phyloP scores from a whole-genome alignment of 2,329 filamentous ascomycete species.

The Cryphonectria japonica region DNA sequence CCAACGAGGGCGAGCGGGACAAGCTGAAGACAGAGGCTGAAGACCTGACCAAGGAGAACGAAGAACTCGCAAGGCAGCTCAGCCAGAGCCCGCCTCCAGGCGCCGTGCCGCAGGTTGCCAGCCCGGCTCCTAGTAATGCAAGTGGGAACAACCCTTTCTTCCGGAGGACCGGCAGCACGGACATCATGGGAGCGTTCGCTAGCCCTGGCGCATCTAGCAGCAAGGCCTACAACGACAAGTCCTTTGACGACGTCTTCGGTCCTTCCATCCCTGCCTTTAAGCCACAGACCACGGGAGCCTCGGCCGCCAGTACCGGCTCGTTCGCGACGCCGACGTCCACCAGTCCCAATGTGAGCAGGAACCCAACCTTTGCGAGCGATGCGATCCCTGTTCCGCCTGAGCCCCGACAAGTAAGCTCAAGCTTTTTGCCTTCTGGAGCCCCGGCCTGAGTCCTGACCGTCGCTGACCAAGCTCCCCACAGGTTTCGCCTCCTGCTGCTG shows the following conservation, averaged over 20 bases:
- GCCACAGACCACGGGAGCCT: conserved; percentile 62
- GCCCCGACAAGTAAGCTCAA: conserved; percentile 77
- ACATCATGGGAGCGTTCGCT: conserved; percentile 60
- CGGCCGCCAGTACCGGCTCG: conserved; percentile 55
- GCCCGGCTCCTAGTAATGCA: conserved; percentile 68
- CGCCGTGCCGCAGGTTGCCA: conserved; percentile 57
- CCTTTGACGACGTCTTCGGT: conserved; percentile 87
- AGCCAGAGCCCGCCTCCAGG: conserved; percentile 55
- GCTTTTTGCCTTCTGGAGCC: conserved; percentile 71
- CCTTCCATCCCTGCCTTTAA: conserved; percentile 67
- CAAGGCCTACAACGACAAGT: conserved; percentile 61
- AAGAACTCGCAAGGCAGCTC: conserved; percentile 59
- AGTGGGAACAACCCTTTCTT: conserved; percentile 97
- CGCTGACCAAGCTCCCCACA: conserved; percentile 27
- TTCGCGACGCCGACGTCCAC: conserved; percentile 57
- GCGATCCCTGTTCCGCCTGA: conserved; percentile 67
- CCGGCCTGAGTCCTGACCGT: conserved; percentile 61
- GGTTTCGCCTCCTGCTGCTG: conserved; percentile 31
- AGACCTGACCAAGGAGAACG: conserved; percentile 65
- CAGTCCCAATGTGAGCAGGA: conserved; percentile 67
- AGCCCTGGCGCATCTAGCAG: conserved; percentile 44
- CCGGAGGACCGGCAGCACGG: conserved; percentile 67
- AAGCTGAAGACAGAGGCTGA: conserved; percentile 82
- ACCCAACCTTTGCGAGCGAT: conserved; percentile 60
- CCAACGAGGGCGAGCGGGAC: conserved; percentile 85